Conservation (phyloP, 2,329 filamentous ascomycete genomes). For the Colletotrichum godetiae region DNA sequence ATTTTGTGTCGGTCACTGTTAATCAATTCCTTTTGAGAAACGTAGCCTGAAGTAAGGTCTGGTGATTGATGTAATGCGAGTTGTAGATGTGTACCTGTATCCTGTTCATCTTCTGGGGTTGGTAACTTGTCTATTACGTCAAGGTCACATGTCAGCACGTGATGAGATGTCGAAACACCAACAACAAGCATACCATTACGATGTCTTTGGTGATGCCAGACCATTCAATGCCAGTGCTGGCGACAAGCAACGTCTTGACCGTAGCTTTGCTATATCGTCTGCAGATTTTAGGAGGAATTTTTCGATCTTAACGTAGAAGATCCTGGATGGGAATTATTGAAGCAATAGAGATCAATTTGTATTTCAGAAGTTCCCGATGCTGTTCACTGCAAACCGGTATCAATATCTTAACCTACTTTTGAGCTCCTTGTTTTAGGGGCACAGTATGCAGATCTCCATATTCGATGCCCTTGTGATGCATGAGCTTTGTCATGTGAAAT, state of each 20-base stretch:
- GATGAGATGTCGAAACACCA: not conserved
- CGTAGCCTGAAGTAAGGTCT: not conserved
- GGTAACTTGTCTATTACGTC: constrained; percentile 11
- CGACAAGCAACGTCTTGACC: not conserved
- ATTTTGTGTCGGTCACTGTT: not conserved
- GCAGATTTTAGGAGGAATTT: not conserved
- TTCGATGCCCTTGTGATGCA: no score
- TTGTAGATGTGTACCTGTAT: not conserved
- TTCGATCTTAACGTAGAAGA: no score
- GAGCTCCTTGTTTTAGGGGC: no score
- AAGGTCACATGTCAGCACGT: constrained; percentile 15
- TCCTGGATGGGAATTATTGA: not conserved
- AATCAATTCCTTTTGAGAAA: not conserved
- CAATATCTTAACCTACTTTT: not conserved
- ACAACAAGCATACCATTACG: no score
- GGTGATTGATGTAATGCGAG: not conserved
- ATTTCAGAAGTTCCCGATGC: not conserved
- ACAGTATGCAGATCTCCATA: no score
- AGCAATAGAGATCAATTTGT: not conserved
- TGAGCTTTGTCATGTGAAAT: no score
- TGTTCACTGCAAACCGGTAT: not conserved
- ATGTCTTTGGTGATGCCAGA: not conserved
- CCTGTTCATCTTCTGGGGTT: not conserved
- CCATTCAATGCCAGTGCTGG: not conserved
- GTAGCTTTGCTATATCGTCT: not conserved